Conservation (phyloP, 208 protist genomes). For the Trypanosoma lewisi region DNA sequence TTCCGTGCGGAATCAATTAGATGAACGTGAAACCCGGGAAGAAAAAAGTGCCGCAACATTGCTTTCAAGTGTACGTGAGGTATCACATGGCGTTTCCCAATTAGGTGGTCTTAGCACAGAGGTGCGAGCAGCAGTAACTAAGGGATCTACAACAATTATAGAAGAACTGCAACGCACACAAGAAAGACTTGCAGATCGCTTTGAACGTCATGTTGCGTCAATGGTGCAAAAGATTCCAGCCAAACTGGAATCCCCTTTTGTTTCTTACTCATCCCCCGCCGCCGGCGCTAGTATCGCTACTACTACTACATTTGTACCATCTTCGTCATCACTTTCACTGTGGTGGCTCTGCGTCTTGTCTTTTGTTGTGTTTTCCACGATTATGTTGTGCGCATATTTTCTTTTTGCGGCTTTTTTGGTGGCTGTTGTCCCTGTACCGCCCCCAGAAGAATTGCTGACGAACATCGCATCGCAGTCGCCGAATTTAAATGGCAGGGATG, state of each 20-base stretch:
- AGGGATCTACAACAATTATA: conserved; percentile 5
- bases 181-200: conserved; percentile 4
- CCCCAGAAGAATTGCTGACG: conserved; percentile 6
- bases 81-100: conserved; percentile 14
- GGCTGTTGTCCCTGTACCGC: conserved; percentile 60
- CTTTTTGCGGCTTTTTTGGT: conserved; percentile 70
- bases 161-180: conserved; percentile 13
- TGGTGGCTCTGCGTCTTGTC: conserved; percentile 57
- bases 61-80: conserved; percentile 12
- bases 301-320: background rate
- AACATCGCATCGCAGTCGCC: background rate
- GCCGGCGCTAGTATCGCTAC: background rate
- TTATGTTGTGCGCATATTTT: conserved; percentile 66
- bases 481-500: background rate
- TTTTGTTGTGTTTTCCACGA: conserved; percentile 32
- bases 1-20: conserved; percentile 1
- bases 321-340: conserved; percentile 19
- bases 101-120: conserved; percentile 9
- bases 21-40: background rate
- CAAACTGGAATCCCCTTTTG: background rate
- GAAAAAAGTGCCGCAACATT: conserved; percentile 9
- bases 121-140: conserved; percentile 13
- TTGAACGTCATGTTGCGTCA: conserved; percentile 10
- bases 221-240: background rate
- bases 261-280: background rate